These are phyloP conservation scores for Fonsecaea multimorphosa DNA, from an alignment of 2,329 filamentous ascomycete species.

Conservation along the genomic window DNA sequence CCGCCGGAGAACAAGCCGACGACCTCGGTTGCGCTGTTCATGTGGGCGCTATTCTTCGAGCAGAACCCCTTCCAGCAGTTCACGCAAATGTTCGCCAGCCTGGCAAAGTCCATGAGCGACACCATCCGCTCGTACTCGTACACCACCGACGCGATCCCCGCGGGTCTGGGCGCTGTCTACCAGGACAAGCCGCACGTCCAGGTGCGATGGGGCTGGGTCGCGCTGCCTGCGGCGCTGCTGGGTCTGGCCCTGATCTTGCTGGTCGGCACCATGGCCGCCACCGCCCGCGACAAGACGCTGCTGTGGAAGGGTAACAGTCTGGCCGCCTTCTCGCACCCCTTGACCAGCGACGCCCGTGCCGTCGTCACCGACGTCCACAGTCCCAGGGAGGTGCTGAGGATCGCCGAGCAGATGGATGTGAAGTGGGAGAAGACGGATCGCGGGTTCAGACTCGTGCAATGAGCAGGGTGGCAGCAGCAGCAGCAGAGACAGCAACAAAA, in stretches of 20 bases:
- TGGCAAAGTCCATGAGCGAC: constrained; percentile 11
- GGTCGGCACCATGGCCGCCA: constrained; percentile 12
- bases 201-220: constrained; percentile 18
- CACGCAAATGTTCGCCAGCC: constrained; percentile 6
- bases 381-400: constrained; percentile 7
- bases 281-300: constrained; percentile 6
- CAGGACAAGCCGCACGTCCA: constrained; percentile 13
- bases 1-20: not conserved
- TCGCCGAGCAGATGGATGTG: constrained; percentile 17
- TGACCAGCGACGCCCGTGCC: constrained; percentile 14
- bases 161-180: constrained; percentile 9
- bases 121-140: constrained; percentile 2
- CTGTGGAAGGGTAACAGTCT: constrained; percentile 15
- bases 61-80: not conserved
- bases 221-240: constrained; percentile 13
- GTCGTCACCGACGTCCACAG: constrained; percentile 13
- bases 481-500: not conserved
- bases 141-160: not conserved
- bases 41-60: not conserved
- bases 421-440: constrained; percentile 21
- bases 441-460: constrained; percentile 10
- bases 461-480: not conserved
- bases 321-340: constrained; percentile 18
- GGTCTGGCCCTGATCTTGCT: constrained; percentile 14
- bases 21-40: not conserved